These are phyloP conservation scores for Drosera spatulata DNA, from an alignment of 179 eudicot species.

Conservation along the genomic window DNA sequence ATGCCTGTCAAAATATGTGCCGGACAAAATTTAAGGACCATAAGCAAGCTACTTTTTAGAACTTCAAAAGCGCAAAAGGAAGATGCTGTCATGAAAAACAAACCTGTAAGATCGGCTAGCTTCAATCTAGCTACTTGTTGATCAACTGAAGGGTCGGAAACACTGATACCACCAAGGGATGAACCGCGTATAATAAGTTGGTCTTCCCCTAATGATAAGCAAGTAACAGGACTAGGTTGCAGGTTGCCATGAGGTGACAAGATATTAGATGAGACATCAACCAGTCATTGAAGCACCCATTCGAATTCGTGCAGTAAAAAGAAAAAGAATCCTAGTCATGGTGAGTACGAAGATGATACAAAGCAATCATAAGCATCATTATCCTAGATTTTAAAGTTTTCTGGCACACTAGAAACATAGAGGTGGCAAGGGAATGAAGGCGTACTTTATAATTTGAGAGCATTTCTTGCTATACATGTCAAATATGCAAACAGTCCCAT, in stretches of 20 bases:
- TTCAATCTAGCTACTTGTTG: conserved; percentile 35
- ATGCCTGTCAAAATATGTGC: conserved; percentile 35
- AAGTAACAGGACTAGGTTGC: conserved; percentile 47
- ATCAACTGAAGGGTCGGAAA: conserved; percentile 47
- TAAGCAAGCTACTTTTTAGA: too few relatives aligned
- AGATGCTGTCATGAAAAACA: neutral
- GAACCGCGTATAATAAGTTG: conserved; percentile 71
- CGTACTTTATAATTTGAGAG: conserved; percentile 68
- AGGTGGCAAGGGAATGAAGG: neutral
- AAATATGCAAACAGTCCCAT: conserved; percentile 79
- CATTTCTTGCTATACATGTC: conserved; percentile 81
- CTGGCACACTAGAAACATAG: too few relatives aligned
- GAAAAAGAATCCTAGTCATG: too few relatives aligned
- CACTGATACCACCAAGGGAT: conserved; percentile 38
- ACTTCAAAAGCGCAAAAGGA: too few relatives aligned
- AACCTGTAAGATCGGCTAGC: conserved; percentile 25
- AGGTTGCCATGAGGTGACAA: conserved; percentile 33
- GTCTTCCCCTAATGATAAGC: conserved; percentile 58
- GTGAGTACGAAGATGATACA: too few relatives aligned
- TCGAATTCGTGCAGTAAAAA: too few relatives aligned
- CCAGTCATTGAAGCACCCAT: too few relatives aligned
- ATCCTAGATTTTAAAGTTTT: too few relatives aligned
- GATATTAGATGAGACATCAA: neutral
- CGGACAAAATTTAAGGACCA: too few relatives aligned
- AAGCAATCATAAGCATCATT: too few relatives aligned